Conservation (phyloP, 2,329 filamentous ascomycete species). For the Cercospora zeae-maydis region DNA sequence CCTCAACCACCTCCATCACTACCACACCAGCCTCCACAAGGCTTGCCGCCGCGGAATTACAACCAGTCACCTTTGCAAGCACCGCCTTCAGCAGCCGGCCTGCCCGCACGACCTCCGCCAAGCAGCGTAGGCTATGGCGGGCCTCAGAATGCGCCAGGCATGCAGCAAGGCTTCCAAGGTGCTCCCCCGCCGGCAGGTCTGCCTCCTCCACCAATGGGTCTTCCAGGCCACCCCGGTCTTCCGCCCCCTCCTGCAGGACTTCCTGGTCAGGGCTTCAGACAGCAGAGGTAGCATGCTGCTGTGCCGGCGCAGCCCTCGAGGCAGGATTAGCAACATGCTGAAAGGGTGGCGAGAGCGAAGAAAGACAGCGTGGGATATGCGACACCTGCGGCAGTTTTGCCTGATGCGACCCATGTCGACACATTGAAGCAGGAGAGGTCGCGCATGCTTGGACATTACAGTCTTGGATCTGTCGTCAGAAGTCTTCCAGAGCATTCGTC, state of each 20-base stretch:
- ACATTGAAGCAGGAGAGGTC: background rate
- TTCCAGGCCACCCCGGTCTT: slow-evolving; percentile 40
- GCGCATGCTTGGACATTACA: background rate
- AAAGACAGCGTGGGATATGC: slow-evolving; percentile 3
- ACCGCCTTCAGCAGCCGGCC: slow-evolving; percentile 56
- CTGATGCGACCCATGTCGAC: background rate
- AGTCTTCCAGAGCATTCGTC: background rate
- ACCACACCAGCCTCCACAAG: slow-evolving; percentile 13
- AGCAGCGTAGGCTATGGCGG: slow-evolving; percentile 66
- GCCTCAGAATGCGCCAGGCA: slow-evolving; percentile 51
- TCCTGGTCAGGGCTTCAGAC: slow-evolving; percentile 5
- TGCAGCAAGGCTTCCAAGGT: slow-evolving; percentile 37
- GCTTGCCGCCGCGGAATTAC: slow-evolving; percentile 22
- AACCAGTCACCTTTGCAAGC: slow-evolving; percentile 53
- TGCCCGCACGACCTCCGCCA: slow-evolving; percentile 68
- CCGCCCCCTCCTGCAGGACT: slow-evolving; percentile 48
- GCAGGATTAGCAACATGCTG: background rate
- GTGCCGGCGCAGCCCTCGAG: background rate
- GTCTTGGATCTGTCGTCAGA: background rate
- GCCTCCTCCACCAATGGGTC: slow-evolving; percentile 39
- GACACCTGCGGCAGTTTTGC: background rate
- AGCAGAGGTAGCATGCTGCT: slow-evolving; percentile 11
- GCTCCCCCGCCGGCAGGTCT: slow-evolving; percentile 40
- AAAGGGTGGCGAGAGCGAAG: background rate
- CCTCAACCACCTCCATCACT: slow-evolving; percentile 14